Conservation (phyloP, 768 basidiomycete species). For the Leccinum longicurvipes region DNA sequence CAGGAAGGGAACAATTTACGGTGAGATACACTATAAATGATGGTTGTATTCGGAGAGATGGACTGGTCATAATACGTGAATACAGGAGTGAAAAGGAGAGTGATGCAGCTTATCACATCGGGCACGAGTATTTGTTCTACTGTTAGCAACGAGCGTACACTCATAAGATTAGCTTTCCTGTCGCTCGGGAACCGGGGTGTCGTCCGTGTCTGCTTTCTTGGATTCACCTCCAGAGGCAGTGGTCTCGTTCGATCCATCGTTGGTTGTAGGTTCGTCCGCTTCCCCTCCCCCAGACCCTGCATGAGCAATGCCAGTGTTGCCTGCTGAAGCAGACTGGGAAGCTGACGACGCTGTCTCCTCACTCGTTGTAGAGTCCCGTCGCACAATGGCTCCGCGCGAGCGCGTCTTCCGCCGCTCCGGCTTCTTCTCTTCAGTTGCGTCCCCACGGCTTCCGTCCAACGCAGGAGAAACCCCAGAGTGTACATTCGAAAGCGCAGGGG, state of each 20-base stretch:
- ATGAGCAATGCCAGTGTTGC: constrained; percentile 5
- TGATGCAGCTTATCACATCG: background rate
- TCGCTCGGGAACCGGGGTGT: background rate
- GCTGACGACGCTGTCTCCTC: constrained; percentile 41
- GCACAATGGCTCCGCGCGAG: constrained; percentile 38
- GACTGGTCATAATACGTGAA: constrained; percentile 1
- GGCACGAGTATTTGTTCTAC: background rate
- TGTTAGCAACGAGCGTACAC: background rate
- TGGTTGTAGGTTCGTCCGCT: constrained; percentile 8
- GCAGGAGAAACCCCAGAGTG: constrained; percentile 24
- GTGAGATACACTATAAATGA: constrained; percentile 16
- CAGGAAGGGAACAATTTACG: background rate
- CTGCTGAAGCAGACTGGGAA: constrained; percentile 33
- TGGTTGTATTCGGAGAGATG: background rate
- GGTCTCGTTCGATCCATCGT: constrained; percentile 3
- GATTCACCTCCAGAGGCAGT: constrained; percentile 1
- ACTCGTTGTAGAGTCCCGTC: constrained; percentile 52
- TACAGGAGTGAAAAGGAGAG: constrained; percentile 4
- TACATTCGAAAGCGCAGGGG: constrained; percentile 34
- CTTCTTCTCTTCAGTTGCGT: constrained; percentile 19
- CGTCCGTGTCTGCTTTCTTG: constrained; percentile 1
- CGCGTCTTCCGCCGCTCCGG: constrained; percentile 48
- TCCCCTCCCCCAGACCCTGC: constrained; percentile 19
- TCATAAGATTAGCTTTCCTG: constrained; percentile 1
- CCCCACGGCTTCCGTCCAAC: constrained; percentile 14